These are phyloP conservation scores for Acanthamoeba polyphaga DNA, from an alignment of 208 protist genomes.

Conservation along the genomic window DNA sequence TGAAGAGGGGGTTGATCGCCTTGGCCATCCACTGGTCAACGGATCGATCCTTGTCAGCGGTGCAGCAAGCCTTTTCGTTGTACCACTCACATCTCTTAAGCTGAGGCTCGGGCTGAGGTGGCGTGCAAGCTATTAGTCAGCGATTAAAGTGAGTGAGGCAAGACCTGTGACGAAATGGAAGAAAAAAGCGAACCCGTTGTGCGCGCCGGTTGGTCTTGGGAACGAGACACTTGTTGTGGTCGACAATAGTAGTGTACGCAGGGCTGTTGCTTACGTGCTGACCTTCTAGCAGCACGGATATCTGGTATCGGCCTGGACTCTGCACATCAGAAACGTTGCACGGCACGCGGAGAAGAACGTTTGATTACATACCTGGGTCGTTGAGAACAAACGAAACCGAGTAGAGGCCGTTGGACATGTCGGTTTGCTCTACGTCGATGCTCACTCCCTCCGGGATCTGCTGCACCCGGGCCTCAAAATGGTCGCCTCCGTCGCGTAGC, in stretches of 20 bases:
- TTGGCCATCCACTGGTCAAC: neutral
- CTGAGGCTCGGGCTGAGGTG: neutral
- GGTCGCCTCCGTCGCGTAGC: neutral
- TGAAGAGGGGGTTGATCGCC: neutral
- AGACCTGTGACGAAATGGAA: neutral
- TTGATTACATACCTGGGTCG: neutral
- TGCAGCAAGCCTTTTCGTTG: neutral
- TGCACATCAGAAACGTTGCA: neutral
- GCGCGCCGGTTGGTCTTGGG: neutral
- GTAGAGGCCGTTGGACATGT: neutral
- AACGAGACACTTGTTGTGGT: constrained; percentile 12
- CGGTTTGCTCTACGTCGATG: neutral
- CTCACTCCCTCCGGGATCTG: neutral
- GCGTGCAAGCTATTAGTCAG: too few species aligned
- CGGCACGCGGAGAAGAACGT: neutral
- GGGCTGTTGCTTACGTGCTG: constrained; percentile 17
- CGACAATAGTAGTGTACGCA: neutral
- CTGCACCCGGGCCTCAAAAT: neutral
- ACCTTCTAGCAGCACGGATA: neutral
- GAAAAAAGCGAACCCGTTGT: neutral
- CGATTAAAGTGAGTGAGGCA: neutral
- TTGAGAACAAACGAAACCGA: neutral
- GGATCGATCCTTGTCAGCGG: neutral
- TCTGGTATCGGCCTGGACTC: neutral
- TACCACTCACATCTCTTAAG: neutral